Conservation (phyloP, 805 yeast genomes). For the Teunomyces cretensis region DNA sequence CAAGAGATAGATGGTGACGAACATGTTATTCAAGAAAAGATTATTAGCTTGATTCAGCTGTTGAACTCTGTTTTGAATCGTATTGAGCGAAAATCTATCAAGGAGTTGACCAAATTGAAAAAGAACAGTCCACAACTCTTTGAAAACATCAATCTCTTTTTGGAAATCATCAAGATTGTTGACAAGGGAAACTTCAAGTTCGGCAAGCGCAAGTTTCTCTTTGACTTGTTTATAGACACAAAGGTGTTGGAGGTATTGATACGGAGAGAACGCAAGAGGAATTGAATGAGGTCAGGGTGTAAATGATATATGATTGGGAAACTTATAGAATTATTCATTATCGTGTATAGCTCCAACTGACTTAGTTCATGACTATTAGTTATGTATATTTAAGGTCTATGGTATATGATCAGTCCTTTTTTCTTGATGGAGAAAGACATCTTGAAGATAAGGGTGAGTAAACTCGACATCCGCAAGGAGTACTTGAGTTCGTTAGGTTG, state of each 20-base stretch:
- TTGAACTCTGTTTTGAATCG: conserved; percentile 43
- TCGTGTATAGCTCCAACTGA: neutral
- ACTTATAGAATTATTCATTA: too few species aligned
- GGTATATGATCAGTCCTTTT: too few species aligned
- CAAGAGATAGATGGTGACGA: conserved; percentile 5
- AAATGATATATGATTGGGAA: too few species aligned
- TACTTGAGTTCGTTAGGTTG: too few species aligned
- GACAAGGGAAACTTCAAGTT: conserved; percentile 62
- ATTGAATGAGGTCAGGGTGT: neutral
- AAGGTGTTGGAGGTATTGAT: conserved; percentile 53
- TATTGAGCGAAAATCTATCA: conserved; percentile 55
- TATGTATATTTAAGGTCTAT: too few species aligned
- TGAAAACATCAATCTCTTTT: conserved; percentile 54
- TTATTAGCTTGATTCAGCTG: conserved; percentile 45
- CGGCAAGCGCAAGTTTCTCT: conserved; percentile 60
- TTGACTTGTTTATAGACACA: conserved; percentile 57
- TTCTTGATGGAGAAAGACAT: too few species aligned
- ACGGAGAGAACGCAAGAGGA: conserved; percentile 40
- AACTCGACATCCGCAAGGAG: too few species aligned
- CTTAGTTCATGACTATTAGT: too few species aligned
- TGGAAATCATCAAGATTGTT: conserved; percentile 48
- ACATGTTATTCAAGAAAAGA: conserved; percentile 19
- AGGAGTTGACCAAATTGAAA: conserved; percentile 56
- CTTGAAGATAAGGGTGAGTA: too few species aligned
- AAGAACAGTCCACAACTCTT: conserved; percentile 50